phyloP scores from a whole-genome alignment of 169 alveolate species.

The Eimeria necatrix region DNA sequence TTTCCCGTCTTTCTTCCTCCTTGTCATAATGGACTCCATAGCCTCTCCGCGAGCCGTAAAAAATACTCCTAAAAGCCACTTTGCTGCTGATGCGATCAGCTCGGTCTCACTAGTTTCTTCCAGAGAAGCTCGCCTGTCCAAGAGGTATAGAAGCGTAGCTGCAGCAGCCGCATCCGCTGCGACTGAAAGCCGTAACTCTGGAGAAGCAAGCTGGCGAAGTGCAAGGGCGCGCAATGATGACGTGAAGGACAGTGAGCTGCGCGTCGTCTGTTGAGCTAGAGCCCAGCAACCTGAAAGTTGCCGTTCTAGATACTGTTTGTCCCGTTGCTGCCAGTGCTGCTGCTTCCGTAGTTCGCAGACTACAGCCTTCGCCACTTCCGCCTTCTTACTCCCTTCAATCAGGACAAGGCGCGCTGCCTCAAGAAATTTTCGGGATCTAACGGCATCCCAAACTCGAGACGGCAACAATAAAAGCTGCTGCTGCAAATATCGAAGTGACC shows the following conservation, averaged over 20 bases:
- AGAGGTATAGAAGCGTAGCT: slow-evolving; percentile 49
- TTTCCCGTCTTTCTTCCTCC: background rate
- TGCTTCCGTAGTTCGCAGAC: slow-evolving; percentile 26
- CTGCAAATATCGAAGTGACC: slow-evolving; percentile 21
- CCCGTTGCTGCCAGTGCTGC: slow-evolving; percentile 26
- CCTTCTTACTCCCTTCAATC: slow-evolving; percentile 1
- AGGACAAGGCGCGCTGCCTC: slow-evolving; percentile 43
- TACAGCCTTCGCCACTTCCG: slow-evolving; percentile 44
- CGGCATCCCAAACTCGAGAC: slow-evolving; percentile 67
- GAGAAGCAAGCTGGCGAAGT: slow-evolving; percentile 52
- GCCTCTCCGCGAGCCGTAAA: slow-evolving; percentile 59
- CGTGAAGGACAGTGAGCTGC: background rate
- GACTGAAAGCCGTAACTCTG: slow-evolving; percentile 16
- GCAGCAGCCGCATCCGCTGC: slow-evolving; percentile 65
- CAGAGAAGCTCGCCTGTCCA: slow-evolving; percentile 16
- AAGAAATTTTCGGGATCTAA: slow-evolving; percentile 46
- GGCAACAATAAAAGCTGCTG: slow-evolving; percentile 58
- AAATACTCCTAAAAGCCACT: slow-evolving; percentile 54
- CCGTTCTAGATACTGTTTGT: background rate
- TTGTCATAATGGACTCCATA: slow-evolving; percentile 18
- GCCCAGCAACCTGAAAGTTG: slow-evolving; percentile 63
- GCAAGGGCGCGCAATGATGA: slow-evolving; percentile 59
- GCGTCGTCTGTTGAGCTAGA: slow-evolving; percentile 41
- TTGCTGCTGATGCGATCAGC: slow-evolving; percentile 16
- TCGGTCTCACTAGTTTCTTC: background rate